Percentiles rank a stretch among this genome's conserved stretches.
Conservation (phyloP, 2,329 filamentous ascomycete genomes). For the Botrytis pseudocinerea region DNA sequence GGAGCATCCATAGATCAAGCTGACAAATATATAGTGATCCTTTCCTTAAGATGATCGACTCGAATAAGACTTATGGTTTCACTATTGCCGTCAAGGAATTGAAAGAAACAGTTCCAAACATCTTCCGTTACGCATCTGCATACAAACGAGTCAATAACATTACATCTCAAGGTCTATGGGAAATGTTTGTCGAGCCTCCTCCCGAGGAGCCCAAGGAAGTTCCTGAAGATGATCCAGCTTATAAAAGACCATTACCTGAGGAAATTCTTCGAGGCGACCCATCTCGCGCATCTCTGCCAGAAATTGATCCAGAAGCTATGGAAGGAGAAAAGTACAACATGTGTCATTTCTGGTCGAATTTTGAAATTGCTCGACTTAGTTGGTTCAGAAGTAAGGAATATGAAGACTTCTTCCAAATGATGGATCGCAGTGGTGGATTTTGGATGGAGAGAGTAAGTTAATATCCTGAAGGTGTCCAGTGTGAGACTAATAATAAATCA, state of each 20-base stretch:
- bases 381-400: constrained; percentile 98
- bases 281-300: constrained; percentile 66
- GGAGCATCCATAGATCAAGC: background rate
- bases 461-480: constrained; percentile 14
- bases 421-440: constrained; percentile 96
- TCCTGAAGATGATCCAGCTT: constrained; percentile 54
- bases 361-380: constrained; percentile 91
- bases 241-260: constrained; percentile 69
- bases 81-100: constrained; percentile 98
- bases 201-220: constrained; percentile 57
- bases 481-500: constrained; percentile 44
- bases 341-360: constrained; percentile 99
- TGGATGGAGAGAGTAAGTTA: constrained; percentile 92
- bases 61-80: constrained; percentile 98
- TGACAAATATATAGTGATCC: constrained; percentile 65
- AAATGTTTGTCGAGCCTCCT: constrained; percentile 90
- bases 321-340: constrained; percentile 99
- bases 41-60: constrained; percentile 89
- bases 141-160: constrained; percentile 93
- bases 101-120: constrained; percentile 95
- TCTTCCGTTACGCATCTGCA: constrained; percentile 97
- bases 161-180: constrained; percentile 90
- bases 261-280: constrained; percentile 79
- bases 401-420: constrained; percentile 97
- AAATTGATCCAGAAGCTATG: constrained; percentile 91